A percentile compares a stretch with the other conserved stretches of the same genome.
phyloP scores from a whole-genome alignment of 148 eudicot species.

The Spergularia bocconei region DNA sequence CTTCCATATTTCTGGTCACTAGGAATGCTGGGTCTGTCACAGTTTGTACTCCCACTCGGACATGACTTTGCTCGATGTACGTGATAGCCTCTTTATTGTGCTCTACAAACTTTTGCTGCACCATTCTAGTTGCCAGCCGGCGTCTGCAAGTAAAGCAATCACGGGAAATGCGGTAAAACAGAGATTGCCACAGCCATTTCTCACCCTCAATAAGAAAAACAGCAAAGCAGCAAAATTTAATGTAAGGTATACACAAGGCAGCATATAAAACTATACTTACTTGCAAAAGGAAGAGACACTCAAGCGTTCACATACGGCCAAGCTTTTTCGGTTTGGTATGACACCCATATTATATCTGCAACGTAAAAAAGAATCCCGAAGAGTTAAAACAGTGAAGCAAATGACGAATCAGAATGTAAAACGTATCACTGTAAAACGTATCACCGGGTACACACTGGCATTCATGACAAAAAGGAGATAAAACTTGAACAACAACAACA shows the following conservation, averaged over 20 bases:
- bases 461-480: background rate
- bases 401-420: background rate
- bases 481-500: background rate
- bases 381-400: conserved; percentile 1
- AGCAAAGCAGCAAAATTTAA: background rate
- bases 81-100: conserved; percentile 82
- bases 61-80: conserved; percentile 90
- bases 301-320: conserved; percentile 68
- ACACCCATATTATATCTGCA: conserved; percentile 94
- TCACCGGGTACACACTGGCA: background rate
- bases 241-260: conserved; percentile 3
- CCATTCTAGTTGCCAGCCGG: conserved; percentile 61
- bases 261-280: conserved; percentile 33
- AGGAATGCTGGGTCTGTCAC: conserved; percentile 95
- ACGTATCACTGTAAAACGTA: background rate
- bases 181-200: background rate
- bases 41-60: conserved; percentile 90
- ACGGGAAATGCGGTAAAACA: background rate
- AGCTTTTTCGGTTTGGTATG: conserved; percentile 69
- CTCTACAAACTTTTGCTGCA: conserved; percentile 68
- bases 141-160: conserved; percentile 47
- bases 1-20: conserved; percentile 95
- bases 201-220: background rate
- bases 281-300: conserved; percentile 79
- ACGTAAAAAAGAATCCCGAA: background rate